A percentile compares a stretch with the other conserved stretches of the same genome.
phyloP scores from a whole-genome alignment of 768 basidiomycete species.

The Lanmaoa rubissima region DNA sequence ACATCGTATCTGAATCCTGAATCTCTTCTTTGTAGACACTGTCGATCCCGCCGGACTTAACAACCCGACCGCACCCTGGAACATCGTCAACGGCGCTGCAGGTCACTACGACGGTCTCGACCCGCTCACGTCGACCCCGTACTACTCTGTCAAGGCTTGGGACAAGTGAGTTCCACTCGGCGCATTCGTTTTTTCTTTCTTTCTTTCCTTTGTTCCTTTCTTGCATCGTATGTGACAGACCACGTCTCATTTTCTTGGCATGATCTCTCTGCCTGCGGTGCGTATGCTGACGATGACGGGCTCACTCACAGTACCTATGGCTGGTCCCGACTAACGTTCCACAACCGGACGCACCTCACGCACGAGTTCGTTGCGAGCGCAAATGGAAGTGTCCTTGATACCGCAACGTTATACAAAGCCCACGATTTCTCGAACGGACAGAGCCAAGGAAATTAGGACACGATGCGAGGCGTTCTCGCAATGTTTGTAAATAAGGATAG shows the following conservation, averaged over 20 bases:
- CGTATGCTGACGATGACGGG: not conserved
- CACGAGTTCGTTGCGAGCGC: slow-evolving; percentile 31
- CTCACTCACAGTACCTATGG: slow-evolving; percentile 17
- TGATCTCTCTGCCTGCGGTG: not conserved
- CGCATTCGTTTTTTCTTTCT: not conserved
- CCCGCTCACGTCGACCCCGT: not conserved
- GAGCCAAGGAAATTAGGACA: not conserved
- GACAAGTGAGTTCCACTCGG: slow-evolving; percentile 12
- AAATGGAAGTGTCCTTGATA: slow-evolving; percentile 26
- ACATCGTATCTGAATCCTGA: not conserved
- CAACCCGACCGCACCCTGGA: slow-evolving; percentile 27
- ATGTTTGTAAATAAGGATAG: not conserved
- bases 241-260: not conserved
- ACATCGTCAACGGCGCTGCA: slow-evolving; percentile 28
- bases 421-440: slow-evolving; percentile 12
- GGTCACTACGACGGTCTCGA: slow-evolving; percentile 31
- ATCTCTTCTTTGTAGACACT: not conserved
- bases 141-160: slow-evolving; percentile 6
- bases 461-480: not conserved
- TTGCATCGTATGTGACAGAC: not conserved
- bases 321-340: slow-evolving; percentile 31
- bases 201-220: not conserved
- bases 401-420: slow-evolving; percentile 25
- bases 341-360: slow-evolving; percentile 30
- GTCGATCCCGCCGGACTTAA: slow-evolving; percentile 25